phyloP scores from a whole-genome alignment of 495 filamentous ascomycete species.

The Aspergillus ellipticus region DNA sequence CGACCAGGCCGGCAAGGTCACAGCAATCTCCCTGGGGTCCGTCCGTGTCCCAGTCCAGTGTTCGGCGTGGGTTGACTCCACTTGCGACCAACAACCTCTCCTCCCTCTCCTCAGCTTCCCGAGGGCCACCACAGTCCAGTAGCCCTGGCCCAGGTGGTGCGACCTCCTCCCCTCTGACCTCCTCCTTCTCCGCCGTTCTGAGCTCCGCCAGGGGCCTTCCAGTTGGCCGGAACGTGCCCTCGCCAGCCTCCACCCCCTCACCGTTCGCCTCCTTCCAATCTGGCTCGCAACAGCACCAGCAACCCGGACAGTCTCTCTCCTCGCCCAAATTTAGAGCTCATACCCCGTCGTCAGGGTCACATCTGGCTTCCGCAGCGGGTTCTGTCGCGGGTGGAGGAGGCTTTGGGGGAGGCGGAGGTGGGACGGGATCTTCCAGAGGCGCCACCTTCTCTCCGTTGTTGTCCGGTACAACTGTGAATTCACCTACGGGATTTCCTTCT shows the following conservation, averaged over 20 bases:
- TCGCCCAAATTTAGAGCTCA: slow-evolving; percentile 58
- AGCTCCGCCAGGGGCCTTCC: slow-evolving; percentile 46
- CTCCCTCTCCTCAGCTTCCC: slow-evolving; percentile 43
- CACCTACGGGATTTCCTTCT: slow-evolving; percentile 54
- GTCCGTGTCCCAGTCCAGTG: slow-evolving; percentile 53
- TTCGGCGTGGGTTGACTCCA: slow-evolving; percentile 60
- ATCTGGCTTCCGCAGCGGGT: slow-evolving; percentile 52
- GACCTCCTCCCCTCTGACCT: slow-evolving; percentile 48
- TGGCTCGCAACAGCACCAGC: slow-evolving; percentile 55
- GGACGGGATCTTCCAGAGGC: slow-evolving; percentile 51
- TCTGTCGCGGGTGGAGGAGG: slow-evolving; percentile 59
- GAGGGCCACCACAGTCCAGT: slow-evolving; percentile 32
- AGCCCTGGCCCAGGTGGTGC: slow-evolving; percentile 46
- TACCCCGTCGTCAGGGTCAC: slow-evolving; percentile 57
- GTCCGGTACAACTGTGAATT: slow-evolving; percentile 58
- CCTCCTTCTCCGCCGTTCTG: slow-evolving; percentile 56
- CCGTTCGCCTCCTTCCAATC: slow-evolving; percentile 54
- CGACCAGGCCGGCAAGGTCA: slow-evolving; percentile 50
- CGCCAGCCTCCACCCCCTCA: slow-evolving; percentile 45
- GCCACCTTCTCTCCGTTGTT: slow-evolving; percentile 62
- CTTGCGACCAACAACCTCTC: slow-evolving; percentile 55
- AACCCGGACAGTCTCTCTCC: slow-evolving; percentile 50
- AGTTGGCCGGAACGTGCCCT: slow-evolving; percentile 48
- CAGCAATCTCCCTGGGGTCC: slow-evolving; percentile 62
- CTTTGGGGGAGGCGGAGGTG: slow-evolving; percentile 57